These are phyloP conservation scores for Colletotrichum limetticola DNA, from an alignment of 2,329 filamentous ascomycete species.

Conservation along the genomic window DNA sequence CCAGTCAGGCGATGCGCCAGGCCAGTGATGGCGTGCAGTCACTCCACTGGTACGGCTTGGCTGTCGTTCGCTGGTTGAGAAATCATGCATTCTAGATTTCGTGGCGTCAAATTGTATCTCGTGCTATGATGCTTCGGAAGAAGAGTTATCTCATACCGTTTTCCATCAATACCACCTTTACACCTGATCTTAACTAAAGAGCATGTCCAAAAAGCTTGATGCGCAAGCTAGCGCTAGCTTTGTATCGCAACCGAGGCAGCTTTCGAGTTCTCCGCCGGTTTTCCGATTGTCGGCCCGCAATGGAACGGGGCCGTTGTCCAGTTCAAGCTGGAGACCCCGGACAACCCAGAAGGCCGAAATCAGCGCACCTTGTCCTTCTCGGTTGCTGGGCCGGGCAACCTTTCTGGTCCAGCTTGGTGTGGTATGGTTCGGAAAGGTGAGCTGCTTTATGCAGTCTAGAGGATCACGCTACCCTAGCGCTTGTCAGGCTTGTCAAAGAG, in stretches of 20 bases:
- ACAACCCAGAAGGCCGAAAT: neutral
- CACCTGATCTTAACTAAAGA: neutral
- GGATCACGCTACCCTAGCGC: neutral
- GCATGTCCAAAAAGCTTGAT: neutral
- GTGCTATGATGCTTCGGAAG: neutral
- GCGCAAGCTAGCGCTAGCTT: neutral
- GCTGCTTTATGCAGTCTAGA: neutral
- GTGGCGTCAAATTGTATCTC: neutral
- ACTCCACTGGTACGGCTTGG: conserved; percentile 24
- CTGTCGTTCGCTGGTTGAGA: neutral
- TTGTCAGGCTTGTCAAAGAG: neutral
- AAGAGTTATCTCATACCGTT: neutral
- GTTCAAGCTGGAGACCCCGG: neutral
- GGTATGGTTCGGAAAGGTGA: neutral
- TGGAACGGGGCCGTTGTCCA: neutral
- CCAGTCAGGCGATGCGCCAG: neutral
- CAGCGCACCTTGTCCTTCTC: neutral
- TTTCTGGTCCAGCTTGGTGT: neutral
- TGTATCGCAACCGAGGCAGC: neutral
- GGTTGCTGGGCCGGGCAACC: neutral
- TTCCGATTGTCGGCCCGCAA: conserved; percentile 20
- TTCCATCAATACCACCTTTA: neutral
- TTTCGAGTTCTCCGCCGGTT: conserved; percentile 25
- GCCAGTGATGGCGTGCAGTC: conserved; percentile 2
- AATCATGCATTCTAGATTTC: neutral